Conservation (phyloP, 495 filamentous ascomycete species). For the Neurospora cerealis region DNA sequence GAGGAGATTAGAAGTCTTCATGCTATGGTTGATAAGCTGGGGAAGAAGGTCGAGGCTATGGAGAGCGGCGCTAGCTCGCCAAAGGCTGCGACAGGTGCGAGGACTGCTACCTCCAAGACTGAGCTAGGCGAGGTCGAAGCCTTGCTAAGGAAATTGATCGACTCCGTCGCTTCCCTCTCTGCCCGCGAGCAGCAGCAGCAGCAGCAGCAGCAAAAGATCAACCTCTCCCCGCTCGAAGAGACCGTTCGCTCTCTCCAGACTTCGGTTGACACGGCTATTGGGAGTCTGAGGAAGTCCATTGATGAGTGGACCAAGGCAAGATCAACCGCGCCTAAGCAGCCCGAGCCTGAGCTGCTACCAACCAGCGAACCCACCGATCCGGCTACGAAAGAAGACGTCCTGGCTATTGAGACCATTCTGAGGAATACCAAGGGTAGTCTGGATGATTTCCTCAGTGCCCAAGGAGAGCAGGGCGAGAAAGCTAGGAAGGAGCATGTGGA, state of each 20-base stretch:
- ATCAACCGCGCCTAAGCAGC: constrained; percentile 4
- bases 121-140: constrained; percentile 28
- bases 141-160: constrained; percentile 24
- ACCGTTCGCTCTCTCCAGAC: not conserved
- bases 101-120: constrained; percentile 47
- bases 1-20: constrained; percentile 79
- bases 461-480: constrained; percentile 41
- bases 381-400: constrained; percentile 63
- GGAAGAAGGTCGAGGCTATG: constrained; percentile 73
- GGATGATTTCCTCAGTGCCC: constrained; percentile 50
- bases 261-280: not conserved
- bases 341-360: constrained; percentile 12
- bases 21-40: constrained; percentile 49
- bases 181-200: constrained; percentile 12
- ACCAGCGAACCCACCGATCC: constrained; percentile 17
- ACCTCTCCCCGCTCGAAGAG: not conserved
- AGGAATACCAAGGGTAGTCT: constrained; percentile 74
- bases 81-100: constrained; percentile 56
- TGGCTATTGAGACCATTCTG: constrained; percentile 81
- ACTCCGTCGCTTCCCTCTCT: constrained; percentile 22
- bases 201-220: not conserved
- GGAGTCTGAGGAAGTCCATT: not conserved
- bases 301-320: not conserved
- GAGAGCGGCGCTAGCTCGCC: constrained; percentile 35
- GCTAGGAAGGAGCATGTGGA: constrained; percentile 63